A percentile compares a stretch with the other conserved stretches of the same genome.
Evolutionary conservation across 2,329 filamentous ascomycete genomes (phyloP).

Genomic region (Dothideomycetes sp.): DNA sequence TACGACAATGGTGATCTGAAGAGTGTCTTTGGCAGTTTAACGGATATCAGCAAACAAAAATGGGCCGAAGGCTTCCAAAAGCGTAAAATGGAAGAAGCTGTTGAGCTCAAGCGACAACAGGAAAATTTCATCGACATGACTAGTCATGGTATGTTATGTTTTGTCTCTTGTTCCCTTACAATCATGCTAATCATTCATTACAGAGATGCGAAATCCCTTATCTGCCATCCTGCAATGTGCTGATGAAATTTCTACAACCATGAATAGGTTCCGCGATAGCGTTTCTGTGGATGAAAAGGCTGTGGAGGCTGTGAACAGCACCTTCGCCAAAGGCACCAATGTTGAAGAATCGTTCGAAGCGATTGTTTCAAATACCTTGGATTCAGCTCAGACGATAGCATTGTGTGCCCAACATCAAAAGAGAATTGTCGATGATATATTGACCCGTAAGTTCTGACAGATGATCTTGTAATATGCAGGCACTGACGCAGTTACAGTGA

Average conservation of each 20-base stretch:
- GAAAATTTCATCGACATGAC: conserved; percentile 77
- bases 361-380: conserved; percentile 53
- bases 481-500: too few relatives aligned
- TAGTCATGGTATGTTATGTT: conserved; percentile 59
- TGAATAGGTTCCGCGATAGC: conserved; percentile 35
- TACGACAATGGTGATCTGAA: conserved; percentile 56
- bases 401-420: conserved; percentile 75
- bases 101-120: conserved; percentile 71
- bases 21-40: conserved; percentile 71
- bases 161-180: not conserved
- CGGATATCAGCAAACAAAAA: conserved; percentile 79
- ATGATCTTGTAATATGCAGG: too few relatives aligned
- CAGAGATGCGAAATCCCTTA: conserved; percentile 36
- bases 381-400: conserved; percentile 68
- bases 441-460: too few relatives aligned
- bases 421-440: conserved; percentile 64
- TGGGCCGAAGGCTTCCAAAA: conserved; percentile 74
- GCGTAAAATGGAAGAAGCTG: conserved; percentile 67
- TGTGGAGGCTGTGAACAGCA: not conserved
- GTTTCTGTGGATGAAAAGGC: conserved; percentile 27
- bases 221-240: conserved; percentile 63
- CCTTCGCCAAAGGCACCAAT: conserved; percentile 20
- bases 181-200: not conserved
- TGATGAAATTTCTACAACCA: conserved; percentile 57
- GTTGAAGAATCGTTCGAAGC: conserved; percentile 29